Conservation (phyloP, 2,329 filamentous ascomycete species). For the Pseudodiploospora longispora region DNA sequence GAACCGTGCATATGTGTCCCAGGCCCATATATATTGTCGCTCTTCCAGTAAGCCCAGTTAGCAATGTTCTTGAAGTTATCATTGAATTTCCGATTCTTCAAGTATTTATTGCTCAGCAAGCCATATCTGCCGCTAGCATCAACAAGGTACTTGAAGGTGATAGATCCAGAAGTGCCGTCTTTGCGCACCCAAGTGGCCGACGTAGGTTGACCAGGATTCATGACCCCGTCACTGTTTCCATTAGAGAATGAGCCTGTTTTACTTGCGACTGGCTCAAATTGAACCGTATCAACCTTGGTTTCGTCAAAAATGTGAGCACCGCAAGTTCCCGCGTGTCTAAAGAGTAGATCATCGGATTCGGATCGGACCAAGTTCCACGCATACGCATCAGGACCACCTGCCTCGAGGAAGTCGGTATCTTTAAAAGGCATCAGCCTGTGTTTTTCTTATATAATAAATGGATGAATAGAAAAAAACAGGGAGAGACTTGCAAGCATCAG, state of each 20-base stretch:
- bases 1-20: conserved; percentile 27
- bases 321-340: conserved; percentile 30
- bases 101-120: conserved; percentile 38
- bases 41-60: conserved; percentile 40
- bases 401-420: conserved; percentile 36
- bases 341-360: conserved; percentile 36
- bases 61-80: conserved; percentile 41
- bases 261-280: conserved; percentile 16
- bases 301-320: conserved; percentile 35
- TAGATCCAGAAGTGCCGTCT: conserved; percentile 27
- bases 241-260: neutral
- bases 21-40: conserved; percentile 20
- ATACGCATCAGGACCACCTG: conserved; percentile 28
- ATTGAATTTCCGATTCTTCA: conserved; percentile 40
- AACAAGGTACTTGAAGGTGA: conserved; percentile 39
- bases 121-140: conserved; percentile 40
- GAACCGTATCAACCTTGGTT: conserved; percentile 25
- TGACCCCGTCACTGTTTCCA: neutral
- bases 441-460: neutral
- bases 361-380: conserved; percentile 40
- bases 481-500: conserved; percentile 23
- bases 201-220: conserved; percentile 22
- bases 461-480: neutral
- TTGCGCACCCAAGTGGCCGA: conserved; percentile 27
- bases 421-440: neutral